These are phyloP conservation scores for Fraxinus americana DNA, from an alignment of 257 asterid genomes.

Conservation along the genomic window DNA sequence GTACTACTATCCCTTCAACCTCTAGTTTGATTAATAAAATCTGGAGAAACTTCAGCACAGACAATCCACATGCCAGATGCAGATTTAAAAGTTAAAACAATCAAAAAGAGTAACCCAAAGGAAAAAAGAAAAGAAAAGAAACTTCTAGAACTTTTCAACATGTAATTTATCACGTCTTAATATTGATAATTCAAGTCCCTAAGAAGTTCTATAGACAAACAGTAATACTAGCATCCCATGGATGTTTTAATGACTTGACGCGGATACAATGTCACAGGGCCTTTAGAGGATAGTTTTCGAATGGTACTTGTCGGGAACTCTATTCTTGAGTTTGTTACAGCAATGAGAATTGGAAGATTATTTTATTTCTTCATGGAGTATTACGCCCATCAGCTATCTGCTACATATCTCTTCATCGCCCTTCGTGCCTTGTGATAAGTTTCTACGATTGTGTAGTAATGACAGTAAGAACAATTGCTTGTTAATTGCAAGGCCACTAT, in stretches of 20 bases:
- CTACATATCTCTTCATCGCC: background rate
- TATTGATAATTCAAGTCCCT: background rate
- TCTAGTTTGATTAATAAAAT: background rate
- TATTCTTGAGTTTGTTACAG: background rate
- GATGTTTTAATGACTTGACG: background rate
- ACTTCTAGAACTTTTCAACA: background rate
- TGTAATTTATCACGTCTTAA: background rate
- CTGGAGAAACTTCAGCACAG: background rate
- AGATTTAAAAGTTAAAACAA: background rate
- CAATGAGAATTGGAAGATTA: background rate
- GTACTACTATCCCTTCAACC: background rate
- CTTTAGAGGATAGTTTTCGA: background rate
- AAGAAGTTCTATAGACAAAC: background rate
- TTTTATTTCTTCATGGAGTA: background rate
- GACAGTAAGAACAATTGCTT: background rate
- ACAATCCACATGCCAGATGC: background rate
- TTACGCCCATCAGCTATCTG: background rate
- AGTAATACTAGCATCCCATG: background rate
- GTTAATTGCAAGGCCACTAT: background rate
- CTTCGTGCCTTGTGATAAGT: background rate
- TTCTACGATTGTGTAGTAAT: background rate
- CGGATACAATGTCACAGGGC: background rate
- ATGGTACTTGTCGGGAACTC: background rate
- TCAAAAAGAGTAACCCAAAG: background rate
- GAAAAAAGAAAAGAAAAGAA: background rate